Base-by-base conservation (phyloP, 805 yeast genomes). In the Hanseniaspora thailandica region DNA sequence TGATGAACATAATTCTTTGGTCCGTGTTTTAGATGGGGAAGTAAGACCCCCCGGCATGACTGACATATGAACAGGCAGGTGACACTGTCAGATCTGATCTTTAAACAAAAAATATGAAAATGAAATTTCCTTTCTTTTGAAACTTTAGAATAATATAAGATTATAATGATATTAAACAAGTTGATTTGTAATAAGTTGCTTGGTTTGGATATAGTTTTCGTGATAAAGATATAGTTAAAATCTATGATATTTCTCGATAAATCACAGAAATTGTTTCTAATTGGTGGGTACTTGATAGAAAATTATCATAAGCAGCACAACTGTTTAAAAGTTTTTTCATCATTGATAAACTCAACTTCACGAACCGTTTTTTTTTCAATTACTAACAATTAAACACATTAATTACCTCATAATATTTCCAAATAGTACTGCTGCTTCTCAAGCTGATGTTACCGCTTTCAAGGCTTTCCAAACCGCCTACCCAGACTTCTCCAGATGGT, bases 401-500 rank as follows among this genome's bases (percentile, higher is more conserved):
- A 44, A 58, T 56, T 10, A 5, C 30, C 13, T 40, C 20, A 33
- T 30, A 19, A 34, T 20, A 41, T 47, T 33, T 20, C n/a, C 13
- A 46, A 22, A 57, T 60, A 86, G 95, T 74, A 74, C 88, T 63
- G 71, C 87, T 66, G 94, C 96, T 62, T 76, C 97, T 66, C 96
- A 87, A 76, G 96, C 96, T 70, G 97, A 90, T 71, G 97, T 85
- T 60, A 71, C 89, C 65, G 87, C 80, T 66, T 90, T 82, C 90
- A 81, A 86, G 79, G 88, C 96, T 74, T 90, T 82, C 84, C 88
- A 88, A 78, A 69, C 77, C 67, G 74, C 83, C 73, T 90, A 74
- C 86, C 96, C 97, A 73, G 82, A 85, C 73, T 88, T 88, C 70
- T 75, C 96, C 70, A 89, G 97, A 81, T 93, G 97, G 97, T 87